A percentile compares a stretch with the other conserved stretches of the same genome.
Conservation (phyloP, 257 asterid species). For the Ajuga chamaepitys region DNA sequence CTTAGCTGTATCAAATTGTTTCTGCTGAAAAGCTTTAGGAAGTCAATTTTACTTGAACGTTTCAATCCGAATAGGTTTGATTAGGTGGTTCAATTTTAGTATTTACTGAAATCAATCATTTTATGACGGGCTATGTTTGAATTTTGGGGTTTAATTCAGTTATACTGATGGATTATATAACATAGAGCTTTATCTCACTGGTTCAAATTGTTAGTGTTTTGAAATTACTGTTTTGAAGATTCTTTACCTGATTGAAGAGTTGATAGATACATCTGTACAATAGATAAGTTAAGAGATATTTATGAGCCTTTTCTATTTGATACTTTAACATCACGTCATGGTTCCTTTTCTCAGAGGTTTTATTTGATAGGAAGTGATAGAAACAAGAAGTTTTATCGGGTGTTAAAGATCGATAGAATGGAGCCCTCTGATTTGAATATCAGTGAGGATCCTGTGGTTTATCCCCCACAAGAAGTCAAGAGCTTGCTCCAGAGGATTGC, state of each 20-base stretch:
- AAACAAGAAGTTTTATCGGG: slow-evolving; percentile 73
- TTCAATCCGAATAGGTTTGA: no score
- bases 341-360: slow-evolving; percentile 53
- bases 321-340: neutral
- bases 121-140: no score
- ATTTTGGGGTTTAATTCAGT: neutral
- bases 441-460: slow-evolving; percentile 96
- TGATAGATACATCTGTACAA: slow-evolving; percentile 4
- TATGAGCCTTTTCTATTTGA: slow-evolving; percentile 1
- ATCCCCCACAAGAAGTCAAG: slow-evolving; percentile 87
- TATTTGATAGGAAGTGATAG: slow-evolving; percentile 97
- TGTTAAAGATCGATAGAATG: slow-evolving; percentile 90
- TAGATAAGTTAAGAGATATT: neutral
- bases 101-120: no score
- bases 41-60: no score
- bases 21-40: no score
- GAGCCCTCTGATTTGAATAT: slow-evolving; percentile 90
- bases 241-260: slow-evolving; percentile 6
- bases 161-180: neutral
- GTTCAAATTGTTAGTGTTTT: neutral
- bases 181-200: neutral
- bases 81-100: no score
- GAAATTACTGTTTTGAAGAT: neutral
- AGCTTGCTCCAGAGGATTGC: slow-evolving; percentile 86
- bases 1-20: no score